A percentile compares a stretch with the other conserved stretches of the same genome.
Conservation (phyloP, 225 moss, liverwort and hornwort genomes). For the Pleurozium schreberi region DNA sequence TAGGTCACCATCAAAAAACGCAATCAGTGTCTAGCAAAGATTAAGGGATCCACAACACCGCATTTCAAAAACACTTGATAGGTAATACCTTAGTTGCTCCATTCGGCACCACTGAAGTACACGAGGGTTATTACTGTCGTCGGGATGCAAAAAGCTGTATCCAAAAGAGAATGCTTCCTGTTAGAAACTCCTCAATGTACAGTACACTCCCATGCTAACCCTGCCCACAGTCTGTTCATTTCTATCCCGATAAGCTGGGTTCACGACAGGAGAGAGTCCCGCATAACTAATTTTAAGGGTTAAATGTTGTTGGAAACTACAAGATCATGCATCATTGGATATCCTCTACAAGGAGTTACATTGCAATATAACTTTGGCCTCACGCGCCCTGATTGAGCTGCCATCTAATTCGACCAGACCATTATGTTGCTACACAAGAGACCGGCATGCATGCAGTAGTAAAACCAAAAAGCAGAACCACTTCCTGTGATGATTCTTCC, state of each 20-base stretch:
- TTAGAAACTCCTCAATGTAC: background rate
- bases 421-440: background rate
- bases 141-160: conserved; percentile 66
- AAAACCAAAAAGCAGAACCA: background rate
- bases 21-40: background rate
- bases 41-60: background rate
- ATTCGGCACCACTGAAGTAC: conserved; percentile 51
- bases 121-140: conserved; percentile 52
- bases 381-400: background rate
- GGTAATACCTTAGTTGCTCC: conserved; percentile 45
- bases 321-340: background rate
- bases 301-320: background rate
- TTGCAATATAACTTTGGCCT: background rate
- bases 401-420: background rate
- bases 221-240: background rate
- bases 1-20: conserved; percentile 7
- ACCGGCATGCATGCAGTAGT: background rate
- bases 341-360: background rate
- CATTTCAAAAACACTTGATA: background rate
- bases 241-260: background rate
- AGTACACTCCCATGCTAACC: background rate
- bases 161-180: background rate
- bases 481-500: background rate
- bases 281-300: background rate
- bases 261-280: background rate